Conservation (phyloP, 805 yeast species). For the Lipomyces sp. region DNA sequence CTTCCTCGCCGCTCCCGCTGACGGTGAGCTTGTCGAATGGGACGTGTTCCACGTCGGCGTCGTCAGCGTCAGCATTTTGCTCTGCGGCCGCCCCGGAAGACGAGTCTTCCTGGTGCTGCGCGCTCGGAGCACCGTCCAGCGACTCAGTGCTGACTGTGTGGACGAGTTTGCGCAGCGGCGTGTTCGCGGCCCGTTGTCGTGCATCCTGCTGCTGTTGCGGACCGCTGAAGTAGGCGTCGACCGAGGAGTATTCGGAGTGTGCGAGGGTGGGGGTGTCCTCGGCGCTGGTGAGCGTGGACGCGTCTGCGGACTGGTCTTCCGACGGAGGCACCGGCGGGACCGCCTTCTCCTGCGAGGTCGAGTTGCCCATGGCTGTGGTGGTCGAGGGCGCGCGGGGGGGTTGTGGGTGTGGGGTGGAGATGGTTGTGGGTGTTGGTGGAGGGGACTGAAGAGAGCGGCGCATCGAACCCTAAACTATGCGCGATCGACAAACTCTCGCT, state of each 20-base stretch:
- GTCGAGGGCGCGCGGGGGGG: not conserved
- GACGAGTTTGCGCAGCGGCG: not conserved
- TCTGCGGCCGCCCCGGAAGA: too few species aligned
- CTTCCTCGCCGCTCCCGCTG: slow-evolving; percentile 1
- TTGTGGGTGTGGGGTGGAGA: not conserved
- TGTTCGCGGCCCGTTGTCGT: not conserved
- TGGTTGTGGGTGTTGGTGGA: not conserved
- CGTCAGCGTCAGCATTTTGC: slow-evolving; percentile 3
- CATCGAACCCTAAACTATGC: not conserved
- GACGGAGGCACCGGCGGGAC: slow-evolving; percentile 7
- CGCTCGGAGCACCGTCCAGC: slow-evolving; percentile 18
- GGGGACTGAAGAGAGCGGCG: not conserved
- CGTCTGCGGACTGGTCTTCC: slow-evolving; percentile 4
- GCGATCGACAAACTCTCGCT: too few species aligned
- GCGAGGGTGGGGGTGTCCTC: not conserved
- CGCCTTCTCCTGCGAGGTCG: slow-evolving; percentile 22
- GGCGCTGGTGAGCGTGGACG: slow-evolving; percentile 4
- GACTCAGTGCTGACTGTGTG: slow-evolving; percentile 16
- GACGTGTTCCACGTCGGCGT: slow-evolving; percentile 3
- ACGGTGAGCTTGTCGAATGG: not conserved
- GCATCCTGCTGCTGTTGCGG: not conserved
- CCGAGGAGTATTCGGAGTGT: not conserved
- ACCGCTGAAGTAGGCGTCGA: not conserved
- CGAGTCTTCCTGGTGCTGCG: slow-evolving; percentile 21
- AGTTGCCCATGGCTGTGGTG: slow-evolving; percentile 21